These are phyloP conservation scores for Boletus rufocinnamomeus DNA, from an alignment of 768 basidiomycete genomes.

Conservation along the genomic window DNA sequence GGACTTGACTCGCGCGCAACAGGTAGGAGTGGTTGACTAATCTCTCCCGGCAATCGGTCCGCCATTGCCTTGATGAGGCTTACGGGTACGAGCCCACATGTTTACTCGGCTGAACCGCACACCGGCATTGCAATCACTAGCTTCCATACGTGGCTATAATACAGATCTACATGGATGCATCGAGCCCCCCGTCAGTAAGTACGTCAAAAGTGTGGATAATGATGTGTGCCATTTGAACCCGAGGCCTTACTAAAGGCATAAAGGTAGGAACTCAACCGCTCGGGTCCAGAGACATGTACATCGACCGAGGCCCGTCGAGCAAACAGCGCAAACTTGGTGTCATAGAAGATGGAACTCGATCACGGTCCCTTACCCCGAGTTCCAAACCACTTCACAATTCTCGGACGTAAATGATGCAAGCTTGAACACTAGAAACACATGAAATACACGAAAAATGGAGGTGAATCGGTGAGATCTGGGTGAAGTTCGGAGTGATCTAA, in stretches of 20 bases:
- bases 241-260: no score
- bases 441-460: constrained; percentile 3
- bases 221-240: background rate
- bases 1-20: no score
- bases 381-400: background rate
- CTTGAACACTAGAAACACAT: constrained; percentile 9
- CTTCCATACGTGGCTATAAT: no score
- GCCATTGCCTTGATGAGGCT: no score
- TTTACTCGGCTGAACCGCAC: no score
- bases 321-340: background rate
- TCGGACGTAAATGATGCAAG: background rate
- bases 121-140: background rate
- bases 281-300: background rate
- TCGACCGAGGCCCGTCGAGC: background rate
- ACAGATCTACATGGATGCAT: no score
- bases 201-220: no score
- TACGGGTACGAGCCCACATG: no score
- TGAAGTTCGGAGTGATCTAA: background rate
- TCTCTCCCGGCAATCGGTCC: no score
- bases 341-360: background rate
- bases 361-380: background rate
- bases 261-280: background rate
- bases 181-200: no score
- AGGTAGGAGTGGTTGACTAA: no score
- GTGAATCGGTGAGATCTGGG: background rate